Percentiles rank a stretch among this genome's conserved stretches.
These are phyloP conservation scores for Hymenoscyphus scutula DNA, from an alignment of 2,329 filamentous ascomycete genomes.

Conservation along the genomic window DNA sequence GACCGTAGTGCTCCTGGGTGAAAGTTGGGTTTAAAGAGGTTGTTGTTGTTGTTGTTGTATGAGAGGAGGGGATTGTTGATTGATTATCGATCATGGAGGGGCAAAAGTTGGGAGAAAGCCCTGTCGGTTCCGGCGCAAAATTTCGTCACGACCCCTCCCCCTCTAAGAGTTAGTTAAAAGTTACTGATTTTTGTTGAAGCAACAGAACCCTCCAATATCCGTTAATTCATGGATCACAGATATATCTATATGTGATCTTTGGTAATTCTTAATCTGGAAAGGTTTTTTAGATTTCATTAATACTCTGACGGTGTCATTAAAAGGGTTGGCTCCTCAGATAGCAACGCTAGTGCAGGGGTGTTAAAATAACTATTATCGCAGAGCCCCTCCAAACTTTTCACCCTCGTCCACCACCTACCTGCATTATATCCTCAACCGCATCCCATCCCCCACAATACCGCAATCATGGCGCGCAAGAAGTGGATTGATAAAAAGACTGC, in stretches of 20 bases:
- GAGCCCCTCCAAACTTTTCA: background rate
- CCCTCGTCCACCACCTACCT: conserved; percentile 3
- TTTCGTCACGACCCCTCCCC: background rate
- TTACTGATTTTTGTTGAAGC: too few relatives aligned
- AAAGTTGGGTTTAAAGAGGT: background rate
- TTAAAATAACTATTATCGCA: too few relatives aligned
- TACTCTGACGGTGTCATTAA: too few relatives aligned
- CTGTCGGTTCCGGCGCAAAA: too few relatives aligned
- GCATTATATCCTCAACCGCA: background rate
- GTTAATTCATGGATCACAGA: too few relatives aligned
- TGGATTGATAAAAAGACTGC: conserved; percentile 83
- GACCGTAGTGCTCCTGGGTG: background rate
- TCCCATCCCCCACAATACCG: conserved; percentile 18
- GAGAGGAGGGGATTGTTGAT: background rate
- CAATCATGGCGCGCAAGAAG: conserved; percentile 34
- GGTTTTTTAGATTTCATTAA: too few relatives aligned
- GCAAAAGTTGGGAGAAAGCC: conserved; percentile 7
- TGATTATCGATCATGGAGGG: conserved; percentile 4
- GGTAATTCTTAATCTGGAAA: too few relatives aligned
- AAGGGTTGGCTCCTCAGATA: too few relatives aligned
- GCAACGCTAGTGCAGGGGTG: too few relatives aligned
- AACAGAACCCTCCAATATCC: too few relatives aligned
- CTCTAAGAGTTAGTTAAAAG: too few relatives aligned
- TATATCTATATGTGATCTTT: too few relatives aligned
- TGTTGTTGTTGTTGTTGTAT: background rate